Evolutionary conservation across 805 yeast species (phyloP), one percentile per base, ranked within the genome.

Genomic region (Kazachstania martiniae): DNA sequence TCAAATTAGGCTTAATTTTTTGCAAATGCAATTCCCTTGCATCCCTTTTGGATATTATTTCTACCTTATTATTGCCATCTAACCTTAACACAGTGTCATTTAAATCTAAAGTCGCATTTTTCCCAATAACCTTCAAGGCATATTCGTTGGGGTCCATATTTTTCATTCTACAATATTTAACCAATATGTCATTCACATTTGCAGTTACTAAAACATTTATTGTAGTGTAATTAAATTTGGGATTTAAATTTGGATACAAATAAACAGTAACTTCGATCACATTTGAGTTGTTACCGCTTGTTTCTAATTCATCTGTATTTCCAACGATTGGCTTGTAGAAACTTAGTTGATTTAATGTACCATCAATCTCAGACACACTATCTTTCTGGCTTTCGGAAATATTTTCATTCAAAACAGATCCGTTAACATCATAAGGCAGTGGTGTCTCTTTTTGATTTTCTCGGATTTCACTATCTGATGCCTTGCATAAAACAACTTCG

Each of bases 401-500:
- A 26, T 12, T 23, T 5, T 34, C 30, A 9, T 24, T 18, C 13
- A 25, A 8, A 19, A 19, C 10, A 10, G 40, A 42, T 12, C 43
- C 47, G 21, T 40, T 40, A 6, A 41, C 18, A 25, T 41, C 43
- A 40, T 53, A 49, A 0, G 79, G 71, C 23, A 72, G 58, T 3
- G 87, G 85, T 1, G 82, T 68, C 5, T 56, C 56, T 1, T 35
- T 41, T 34, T 71, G 74, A 48, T 80, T 77, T 18, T 44, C 46
- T n/a, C 48, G 33, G 36, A 74, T 74, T 3, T 51, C 63, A 3
- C 51, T 46, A n/a, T 63, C 67, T 2, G 60, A 44, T 2, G 81
- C 83, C 39, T 55, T 61, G 32, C 85, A 77, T 9, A 91, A 51
- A 0, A 93, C 94, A 35, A 91, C 70, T 42, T 85, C 95, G 42